These are phyloP conservation scores for Jacaranda mimosifolia DNA, from an alignment of 257 asterid species.

Conservation along the genomic window DNA sequence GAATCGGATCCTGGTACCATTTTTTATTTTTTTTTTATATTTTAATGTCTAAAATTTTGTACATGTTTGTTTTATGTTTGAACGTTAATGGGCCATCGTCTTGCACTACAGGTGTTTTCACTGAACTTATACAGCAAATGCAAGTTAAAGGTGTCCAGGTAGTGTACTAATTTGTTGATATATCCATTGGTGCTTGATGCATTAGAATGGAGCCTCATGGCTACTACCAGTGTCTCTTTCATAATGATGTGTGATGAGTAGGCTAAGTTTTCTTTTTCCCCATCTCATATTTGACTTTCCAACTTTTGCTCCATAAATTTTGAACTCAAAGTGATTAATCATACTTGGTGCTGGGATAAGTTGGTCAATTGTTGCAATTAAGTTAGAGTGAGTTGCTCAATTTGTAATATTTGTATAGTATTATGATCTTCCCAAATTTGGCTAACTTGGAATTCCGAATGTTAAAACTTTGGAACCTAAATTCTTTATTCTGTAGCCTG, in stretches of 20 bases:
- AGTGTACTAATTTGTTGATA: constrained; percentile 18
- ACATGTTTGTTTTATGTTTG: constrained; percentile 3
- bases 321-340: constrained; percentile 9
- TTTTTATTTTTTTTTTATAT: background rate
- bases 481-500: background rate
- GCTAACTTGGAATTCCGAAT: background rate
- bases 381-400: constrained; percentile 1
- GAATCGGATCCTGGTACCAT: constrained; percentile 98
- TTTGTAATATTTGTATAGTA: background rate
- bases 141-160: constrained; percentile 99
- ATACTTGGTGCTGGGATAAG: background rate
- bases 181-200: constrained; percentile 23
- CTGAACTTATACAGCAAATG: constrained; percentile 99
- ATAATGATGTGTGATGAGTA: background rate
- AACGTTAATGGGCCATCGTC: background rate
- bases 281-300: background rate
- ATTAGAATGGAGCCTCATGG: constrained; percentile 22
- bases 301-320: background rate
- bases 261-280: background rate
- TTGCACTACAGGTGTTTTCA: constrained; percentile 85
- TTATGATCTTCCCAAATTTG: background rate
- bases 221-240: constrained; percentile 9
- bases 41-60: constrained; percentile 12
- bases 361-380: constrained; percentile 7
- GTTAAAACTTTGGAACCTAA: background rate